Evolutionary conservation across 257 asterid species (phyloP).

Genomic region (Forsythia viridissima): DNA sequence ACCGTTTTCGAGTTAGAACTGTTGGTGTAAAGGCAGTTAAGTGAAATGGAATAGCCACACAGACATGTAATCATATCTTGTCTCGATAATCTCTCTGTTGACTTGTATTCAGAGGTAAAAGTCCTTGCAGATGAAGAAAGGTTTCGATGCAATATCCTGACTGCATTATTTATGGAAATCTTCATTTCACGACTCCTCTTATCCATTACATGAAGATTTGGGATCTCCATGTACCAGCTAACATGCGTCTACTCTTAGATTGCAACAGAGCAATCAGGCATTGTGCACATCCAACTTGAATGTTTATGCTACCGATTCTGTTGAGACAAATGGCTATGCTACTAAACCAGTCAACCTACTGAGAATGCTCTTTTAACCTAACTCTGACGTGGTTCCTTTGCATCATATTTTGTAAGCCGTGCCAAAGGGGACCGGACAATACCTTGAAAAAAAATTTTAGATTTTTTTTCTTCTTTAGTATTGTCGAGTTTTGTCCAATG

Average conservation of each 20-base stretch:
- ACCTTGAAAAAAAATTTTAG: neutral
- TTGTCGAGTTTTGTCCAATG: neutral
- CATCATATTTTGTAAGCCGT: too few species aligned
- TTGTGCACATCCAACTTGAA: neutral
- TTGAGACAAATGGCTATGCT: neutral
- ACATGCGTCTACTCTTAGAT: neutral
- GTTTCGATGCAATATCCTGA: neutral
- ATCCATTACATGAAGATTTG: neutral
- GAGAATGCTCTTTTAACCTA: neutral
- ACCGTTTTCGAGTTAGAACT: slow-evolving; percentile 80
- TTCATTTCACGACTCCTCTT: too few species aligned
- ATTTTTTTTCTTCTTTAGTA: neutral
- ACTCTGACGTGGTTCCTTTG: neutral
- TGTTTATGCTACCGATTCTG: too few species aligned
- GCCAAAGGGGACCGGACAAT: neutral
- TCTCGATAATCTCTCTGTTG: slow-evolving; percentile 9
- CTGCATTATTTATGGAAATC: slow-evolving; percentile 10
- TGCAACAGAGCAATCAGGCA: neutral
- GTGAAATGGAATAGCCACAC: slow-evolving; percentile 25
- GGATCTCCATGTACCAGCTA: neutral
- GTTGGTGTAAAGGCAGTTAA: slow-evolving; percentile 85
- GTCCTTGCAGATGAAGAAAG: slow-evolving; percentile 13
- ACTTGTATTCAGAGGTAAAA: slow-evolving; percentile 15
- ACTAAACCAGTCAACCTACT: neutral
- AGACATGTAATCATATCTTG: slow-evolving; percentile 2